phyloP scores from a whole-genome alignment of 257 asterid species.

The Lycium barbarum region DNA sequence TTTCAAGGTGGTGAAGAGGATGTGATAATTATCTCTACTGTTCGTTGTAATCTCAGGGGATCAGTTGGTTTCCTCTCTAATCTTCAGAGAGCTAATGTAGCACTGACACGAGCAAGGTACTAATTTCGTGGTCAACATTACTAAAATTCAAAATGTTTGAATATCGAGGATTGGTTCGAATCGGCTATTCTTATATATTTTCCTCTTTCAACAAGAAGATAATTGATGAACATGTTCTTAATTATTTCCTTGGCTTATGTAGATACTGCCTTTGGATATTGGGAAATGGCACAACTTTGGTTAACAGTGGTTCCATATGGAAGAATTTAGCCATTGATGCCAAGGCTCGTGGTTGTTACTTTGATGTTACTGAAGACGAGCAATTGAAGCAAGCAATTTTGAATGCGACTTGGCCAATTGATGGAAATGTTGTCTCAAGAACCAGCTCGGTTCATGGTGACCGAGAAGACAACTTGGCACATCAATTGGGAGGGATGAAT shows the following conservation, averaged over 20 bases:
- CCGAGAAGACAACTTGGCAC: not conserved
- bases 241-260: no score
- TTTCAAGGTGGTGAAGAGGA: constrained; percentile 92
- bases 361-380: constrained; percentile 51
- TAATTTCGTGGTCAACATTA: no score
- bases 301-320: constrained; percentile 71
- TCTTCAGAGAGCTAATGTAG: no score
- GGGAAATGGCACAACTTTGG: constrained; percentile 61
- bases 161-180: no score
- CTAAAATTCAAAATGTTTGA: no score
- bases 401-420: constrained; percentile 41
- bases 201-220: no score
- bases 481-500: not conserved
- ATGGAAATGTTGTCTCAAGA: constrained; percentile 3
- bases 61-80: constrained; percentile 74
- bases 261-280: no score
- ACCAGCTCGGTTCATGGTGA: not conserved
- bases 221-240: no score
- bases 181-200: no score
- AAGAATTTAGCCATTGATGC: constrained; percentile 54
- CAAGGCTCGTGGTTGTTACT: constrained; percentile 61
- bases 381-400: constrained; percentile 48
- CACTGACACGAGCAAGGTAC: no score
- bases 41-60: constrained; percentile 65
- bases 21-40: constrained; percentile 70